phyloP scores from a whole-genome alignment of 1,284 basidiomycete species.

The Grifola frondosa region DNA sequence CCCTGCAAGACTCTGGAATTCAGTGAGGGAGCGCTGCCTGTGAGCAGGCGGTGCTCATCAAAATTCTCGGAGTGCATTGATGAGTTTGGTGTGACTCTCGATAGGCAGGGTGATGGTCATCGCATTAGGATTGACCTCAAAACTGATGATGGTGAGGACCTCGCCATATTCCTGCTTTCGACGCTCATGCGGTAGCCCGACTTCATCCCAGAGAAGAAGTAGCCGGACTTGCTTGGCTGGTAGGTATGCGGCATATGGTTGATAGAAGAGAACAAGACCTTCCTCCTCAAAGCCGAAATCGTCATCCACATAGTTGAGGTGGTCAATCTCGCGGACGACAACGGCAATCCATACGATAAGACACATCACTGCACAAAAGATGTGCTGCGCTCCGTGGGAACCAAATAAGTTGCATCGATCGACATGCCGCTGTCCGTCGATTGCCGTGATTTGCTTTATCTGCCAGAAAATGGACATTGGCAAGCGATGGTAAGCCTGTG shows the following conservation, averaged over 20 bases:
- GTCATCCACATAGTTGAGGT: conserved; percentile 39
- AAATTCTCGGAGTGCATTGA: not conserved
- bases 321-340: conserved; percentile 16
- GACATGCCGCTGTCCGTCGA: conserved; percentile 25
- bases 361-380: conserved; percentile 34
- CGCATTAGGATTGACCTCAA: conserved; percentile 31
- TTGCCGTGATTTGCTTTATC: conserved; percentile 37
- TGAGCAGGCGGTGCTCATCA: conserved; percentile 5
- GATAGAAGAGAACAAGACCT: conserved; percentile 24
- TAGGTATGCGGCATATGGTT: conserved; percentile 27
- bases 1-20: conserved; percentile 34
- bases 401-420: conserved; percentile 37
- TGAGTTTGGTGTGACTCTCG: not conserved
- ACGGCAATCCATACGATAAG: conserved; percentile 37
- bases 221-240: conserved; percentile 34
- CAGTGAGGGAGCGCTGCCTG: conserved; percentile 17
- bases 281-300: conserved; percentile 29
- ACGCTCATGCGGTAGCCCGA: conserved; percentile 38
- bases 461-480: conserved; percentile 44
- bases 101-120: conserved; percentile 32
- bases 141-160: conserved; percentile 36
- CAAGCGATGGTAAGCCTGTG: conserved; percentile 34
- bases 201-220: conserved; percentile 38
- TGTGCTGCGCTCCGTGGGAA: conserved; percentile 17
- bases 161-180: conserved; percentile 38